These are phyloP conservation scores for Cytidiella melzeri DNA, from an alignment of 768 basidiomycete species.

Conservation along the genomic window DNA sequence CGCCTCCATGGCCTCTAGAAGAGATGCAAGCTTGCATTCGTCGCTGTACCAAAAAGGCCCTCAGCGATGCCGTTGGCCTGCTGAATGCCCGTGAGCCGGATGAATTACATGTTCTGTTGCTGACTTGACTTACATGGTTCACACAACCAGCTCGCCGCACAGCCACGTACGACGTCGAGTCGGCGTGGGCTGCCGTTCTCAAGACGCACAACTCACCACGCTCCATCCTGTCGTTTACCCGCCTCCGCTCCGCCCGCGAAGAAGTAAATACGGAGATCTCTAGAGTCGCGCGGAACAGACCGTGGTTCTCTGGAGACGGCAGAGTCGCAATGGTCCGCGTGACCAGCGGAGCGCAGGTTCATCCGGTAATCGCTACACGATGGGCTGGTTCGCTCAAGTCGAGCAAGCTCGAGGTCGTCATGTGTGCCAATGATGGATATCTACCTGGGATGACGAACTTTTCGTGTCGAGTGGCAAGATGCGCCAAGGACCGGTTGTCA, in stretches of 20 bases:
- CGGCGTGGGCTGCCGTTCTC: constrained; percentile 13
- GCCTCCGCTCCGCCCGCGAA: constrained; percentile 29
- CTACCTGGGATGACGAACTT: constrained; percentile 34
- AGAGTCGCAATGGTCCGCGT: constrained; percentile 37
- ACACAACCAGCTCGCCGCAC: constrained; percentile 18
- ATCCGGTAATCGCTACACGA: constrained; percentile 35
- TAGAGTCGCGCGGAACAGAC: constrained; percentile 27
- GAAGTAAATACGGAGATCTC: constrained; percentile 35
- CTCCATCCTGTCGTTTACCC: constrained; percentile 15
- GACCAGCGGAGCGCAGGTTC: constrained; percentile 37
- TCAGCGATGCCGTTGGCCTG: constrained; percentile 36
- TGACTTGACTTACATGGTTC: neutral
- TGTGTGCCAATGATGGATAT: constrained; percentile 34
- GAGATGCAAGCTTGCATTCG: constrained; percentile 28
- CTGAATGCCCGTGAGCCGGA: constrained; percentile 34
- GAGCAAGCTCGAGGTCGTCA: constrained; percentile 28
- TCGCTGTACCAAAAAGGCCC: constrained; percentile 31
- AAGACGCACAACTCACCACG: neutral
- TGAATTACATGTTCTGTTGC: neutral
- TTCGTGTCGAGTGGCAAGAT: constrained; percentile 36
- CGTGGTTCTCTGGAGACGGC: constrained; percentile 39
- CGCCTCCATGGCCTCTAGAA: constrained; percentile 21
- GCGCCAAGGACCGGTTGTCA: constrained; percentile 21
- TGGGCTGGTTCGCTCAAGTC: constrained; percentile 36
- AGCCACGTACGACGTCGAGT: constrained; percentile 28